Percentiles rank a stretch among this genome's conserved stretches.
Evolutionary conservation across 2,329 filamentous ascomycete genomes (phyloP).

Genomic region (Biscogniauxia sp.): DNA sequence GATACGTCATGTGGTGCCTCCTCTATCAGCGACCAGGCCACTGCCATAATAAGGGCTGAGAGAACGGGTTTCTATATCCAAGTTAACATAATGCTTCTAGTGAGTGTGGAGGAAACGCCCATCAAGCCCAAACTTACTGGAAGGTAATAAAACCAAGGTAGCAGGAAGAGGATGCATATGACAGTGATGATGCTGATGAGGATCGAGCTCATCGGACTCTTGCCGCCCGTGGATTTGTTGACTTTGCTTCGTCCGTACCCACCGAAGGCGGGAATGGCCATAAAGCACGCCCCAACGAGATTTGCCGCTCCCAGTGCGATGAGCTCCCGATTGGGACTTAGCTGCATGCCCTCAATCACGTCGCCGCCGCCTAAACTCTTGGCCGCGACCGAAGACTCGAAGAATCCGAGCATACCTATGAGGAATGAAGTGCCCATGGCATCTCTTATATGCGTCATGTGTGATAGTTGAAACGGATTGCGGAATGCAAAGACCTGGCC

Average conservation of each 20-base stretch:
- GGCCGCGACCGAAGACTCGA: conserved; percentile 93
- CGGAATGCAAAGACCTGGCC: conserved; percentile 75
- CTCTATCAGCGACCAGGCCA: conserved; percentile 91
- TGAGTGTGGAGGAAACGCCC: not conserved
- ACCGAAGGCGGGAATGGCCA: conserved; percentile 89
- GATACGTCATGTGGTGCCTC: conserved; percentile 89
- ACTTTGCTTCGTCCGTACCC: conserved; percentile 96
- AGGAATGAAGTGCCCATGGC: conserved; percentile 90
- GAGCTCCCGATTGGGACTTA: conserved; percentile 90
- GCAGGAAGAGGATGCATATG: conserved; percentile 73
- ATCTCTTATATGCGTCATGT: conserved; percentile 80
- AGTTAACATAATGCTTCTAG: conserved; percentile 5
- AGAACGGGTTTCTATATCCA: conserved; percentile 80
- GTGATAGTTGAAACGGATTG: conserved; percentile 75
- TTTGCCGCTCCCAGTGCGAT: conserved; percentile 90
- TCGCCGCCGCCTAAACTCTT: conserved; percentile 76
- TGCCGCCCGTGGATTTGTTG: conserved; percentile 86
- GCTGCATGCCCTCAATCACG: conserved; percentile 72
- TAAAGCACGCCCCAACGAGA: conserved; percentile 86
- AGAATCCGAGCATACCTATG: conserved; percentile 95
- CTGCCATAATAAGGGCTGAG: conserved; percentile 90
- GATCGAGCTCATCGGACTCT: conserved; percentile 90
- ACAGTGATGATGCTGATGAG: conserved; percentile 81
- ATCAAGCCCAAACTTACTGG: conserved; percentile 62
- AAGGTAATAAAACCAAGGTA: conserved; percentile 92